Conservation (phyloP, 305 asterid genomes). For the Petunia hybrid region DNA sequence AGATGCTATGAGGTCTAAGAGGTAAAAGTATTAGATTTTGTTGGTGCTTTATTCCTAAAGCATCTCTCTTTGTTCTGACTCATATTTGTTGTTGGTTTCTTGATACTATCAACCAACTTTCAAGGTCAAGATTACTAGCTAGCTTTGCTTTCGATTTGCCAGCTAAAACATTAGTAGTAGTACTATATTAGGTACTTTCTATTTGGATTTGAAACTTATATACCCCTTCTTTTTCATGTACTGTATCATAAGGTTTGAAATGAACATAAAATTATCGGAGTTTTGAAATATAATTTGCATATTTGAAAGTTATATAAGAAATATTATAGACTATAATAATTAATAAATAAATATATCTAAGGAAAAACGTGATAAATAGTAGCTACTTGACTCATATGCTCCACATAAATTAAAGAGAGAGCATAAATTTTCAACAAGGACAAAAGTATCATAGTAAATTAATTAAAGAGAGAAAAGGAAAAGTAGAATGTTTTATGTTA, state of each 20-base stretch:
- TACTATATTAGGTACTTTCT: not conserved
- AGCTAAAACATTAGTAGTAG: not conserved
- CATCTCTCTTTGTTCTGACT: conserved; percentile 26
- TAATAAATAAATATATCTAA: no score
- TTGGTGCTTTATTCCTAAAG: conserved; percentile 26
- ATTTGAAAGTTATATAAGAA: no score
- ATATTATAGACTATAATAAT: no score
- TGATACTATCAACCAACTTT: conserved; percentile 9
- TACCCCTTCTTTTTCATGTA: no score
- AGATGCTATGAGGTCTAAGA: not conserved
- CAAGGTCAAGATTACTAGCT: not conserved
- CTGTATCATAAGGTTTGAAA: no score
- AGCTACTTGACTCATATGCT: no score
- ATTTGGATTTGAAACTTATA: not conserved
- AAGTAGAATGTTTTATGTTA: not conserved
- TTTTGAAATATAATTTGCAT: no score
- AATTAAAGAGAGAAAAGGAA: no score
- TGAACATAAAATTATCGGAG: no score
- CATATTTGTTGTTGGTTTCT: not conserved
- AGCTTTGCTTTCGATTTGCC: not conserved
- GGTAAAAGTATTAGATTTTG: not conserved
- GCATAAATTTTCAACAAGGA: not conserved
- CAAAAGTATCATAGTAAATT: not conserved
- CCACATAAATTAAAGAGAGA: no score
- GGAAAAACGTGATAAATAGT: no score